Conservation (phyloP, 345 rosid species). For the Psidium guajava region DNA sequence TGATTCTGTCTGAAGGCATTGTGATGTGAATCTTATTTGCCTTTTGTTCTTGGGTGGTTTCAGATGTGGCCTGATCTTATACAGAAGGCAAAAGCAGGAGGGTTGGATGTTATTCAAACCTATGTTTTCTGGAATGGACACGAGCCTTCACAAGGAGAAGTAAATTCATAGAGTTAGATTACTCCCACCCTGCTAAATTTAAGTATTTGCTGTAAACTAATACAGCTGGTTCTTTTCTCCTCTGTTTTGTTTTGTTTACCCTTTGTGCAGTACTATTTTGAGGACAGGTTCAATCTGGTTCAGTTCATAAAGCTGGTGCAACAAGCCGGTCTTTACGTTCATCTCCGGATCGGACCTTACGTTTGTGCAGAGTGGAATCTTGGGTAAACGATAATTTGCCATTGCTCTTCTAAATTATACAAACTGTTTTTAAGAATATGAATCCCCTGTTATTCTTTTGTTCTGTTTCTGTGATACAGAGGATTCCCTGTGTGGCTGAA, state of each 20-base stretch:
- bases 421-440: neutral
- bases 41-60: neutral
- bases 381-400: conserved; percentile 13
- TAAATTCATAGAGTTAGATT: neutral
- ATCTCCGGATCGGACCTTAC: conserved; percentile 41
- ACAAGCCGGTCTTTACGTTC: conserved; percentile 27
- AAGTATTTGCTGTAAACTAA: neutral
- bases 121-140: conserved; percentile 80
- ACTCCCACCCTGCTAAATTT: neutral
- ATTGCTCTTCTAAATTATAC: neutral
- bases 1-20: neutral
- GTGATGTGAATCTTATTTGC: neutral
- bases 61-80: conserved; percentile 85
- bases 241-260: neutral
- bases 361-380: conserved; percentile 33
- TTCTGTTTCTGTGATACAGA: conserved; percentile 6
- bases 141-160: conserved; percentile 35
- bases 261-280: conserved; percentile 23
- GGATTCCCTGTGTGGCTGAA: conserved; percentile 43
- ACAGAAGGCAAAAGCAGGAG: conserved; percentile 69
- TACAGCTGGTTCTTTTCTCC: neutral
- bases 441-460: neutral
- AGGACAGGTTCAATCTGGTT: conserved; percentile 26
- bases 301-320: conserved; percentile 26
- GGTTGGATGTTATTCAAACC: conserved; percentile 72